A percentile compares a stretch with the other conserved stretches of the same genome.
phyloP scores from a whole-genome alignment of 208 protist species.

The Leishmania major region DNA sequence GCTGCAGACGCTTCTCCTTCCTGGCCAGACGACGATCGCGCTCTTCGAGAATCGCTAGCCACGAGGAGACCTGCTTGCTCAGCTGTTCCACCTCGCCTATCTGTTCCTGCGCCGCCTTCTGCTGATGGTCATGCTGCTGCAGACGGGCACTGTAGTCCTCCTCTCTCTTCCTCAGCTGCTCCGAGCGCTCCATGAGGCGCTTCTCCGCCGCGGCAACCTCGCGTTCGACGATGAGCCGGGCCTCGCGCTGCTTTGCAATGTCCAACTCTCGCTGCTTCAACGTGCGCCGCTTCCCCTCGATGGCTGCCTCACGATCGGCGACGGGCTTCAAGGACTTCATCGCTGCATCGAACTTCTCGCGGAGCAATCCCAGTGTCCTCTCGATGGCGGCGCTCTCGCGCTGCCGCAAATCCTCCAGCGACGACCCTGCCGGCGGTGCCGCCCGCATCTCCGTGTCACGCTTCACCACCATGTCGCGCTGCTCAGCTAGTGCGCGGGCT shows the following conservation, averaged over 20 bases:
- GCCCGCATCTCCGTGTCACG: constrained; percentile 44
- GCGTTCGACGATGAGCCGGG: constrained; percentile 37
- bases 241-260: constrained; percentile 49
- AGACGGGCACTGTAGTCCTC: constrained; percentile 38
- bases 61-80: constrained; percentile 60
- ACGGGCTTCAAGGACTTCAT: constrained; percentile 40
- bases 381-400: constrained; percentile 27
- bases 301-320: constrained; percentile 43
- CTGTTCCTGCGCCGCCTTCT: constrained; percentile 54
- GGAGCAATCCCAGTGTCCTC: constrained; percentile 23
- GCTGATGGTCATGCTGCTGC: constrained; percentile 49
- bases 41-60: constrained; percentile 77
- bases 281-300: constrained; percentile 49
- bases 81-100: constrained; percentile 75
- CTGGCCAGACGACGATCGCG: constrained; percentile 49
- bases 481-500: constrained; percentile 27
- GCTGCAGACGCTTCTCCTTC: constrained; percentile 72
- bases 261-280: constrained; percentile 51
- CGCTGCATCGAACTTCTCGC: constrained; percentile 40
- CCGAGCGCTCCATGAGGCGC: constrained; percentile 31
- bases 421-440: constrained; percentile 17
- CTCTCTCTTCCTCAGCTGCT: constrained; percentile 40
- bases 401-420: constrained; percentile 39
- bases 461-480: constrained; percentile 43
- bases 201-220: constrained; percentile 46